Evolutionary conservation across 2,329 filamentous ascomycete species (phyloP), one percentile per base, ranked within the genome.

Genomic region (Aspergillus hortae): DNA sequence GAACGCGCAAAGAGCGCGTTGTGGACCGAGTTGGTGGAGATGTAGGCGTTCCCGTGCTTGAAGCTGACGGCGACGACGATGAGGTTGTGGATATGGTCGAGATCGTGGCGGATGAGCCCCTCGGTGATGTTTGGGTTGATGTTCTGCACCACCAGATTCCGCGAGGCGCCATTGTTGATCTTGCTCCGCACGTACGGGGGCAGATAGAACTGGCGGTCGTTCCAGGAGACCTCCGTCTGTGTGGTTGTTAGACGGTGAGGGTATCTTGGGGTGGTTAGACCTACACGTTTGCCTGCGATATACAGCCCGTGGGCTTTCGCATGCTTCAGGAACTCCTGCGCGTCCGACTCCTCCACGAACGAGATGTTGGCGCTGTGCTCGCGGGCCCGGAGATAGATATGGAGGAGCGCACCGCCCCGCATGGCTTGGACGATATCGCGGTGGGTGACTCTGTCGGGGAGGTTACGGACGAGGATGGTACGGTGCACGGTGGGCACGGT

Each of bases 41-140:
- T 83, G 67, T 82, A 82, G 53, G 81, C 87, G 67, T 84, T 81
- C 4, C 77, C 77, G 15, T 77, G 74, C 2, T 72, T 69, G 67
- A 88, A 86, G 6, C 73, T 70, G 42, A 94, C 73, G 41, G 80
- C 80, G 61, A 94, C 77, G 10, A 95, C 80, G 19, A 86, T 75
- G 1, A 95, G 77, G 56, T 89, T 89, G 73, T 92, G 85, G 54
- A 95, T 92, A 66, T 95, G 90, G 21, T 91, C 86, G 35, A 94
- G 77, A 61, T 95, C 88, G 4, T 85, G 79, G 10, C 87, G 83
- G 56, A 95, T 83, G 14, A 73, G 71, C 6, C 81, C 72, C 58
- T 85, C 85, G 0, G 84, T 90, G 58, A 88, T 74, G 48, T 74
- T 79, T 48, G 73, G 73, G 59, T 76, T 76, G 58, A 81, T 82